These are phyloP conservation scores for Knoxdaviesia proteae DNA, from an alignment of 2,329 filamentous ascomycete genomes.

Conservation along the genomic window DNA sequence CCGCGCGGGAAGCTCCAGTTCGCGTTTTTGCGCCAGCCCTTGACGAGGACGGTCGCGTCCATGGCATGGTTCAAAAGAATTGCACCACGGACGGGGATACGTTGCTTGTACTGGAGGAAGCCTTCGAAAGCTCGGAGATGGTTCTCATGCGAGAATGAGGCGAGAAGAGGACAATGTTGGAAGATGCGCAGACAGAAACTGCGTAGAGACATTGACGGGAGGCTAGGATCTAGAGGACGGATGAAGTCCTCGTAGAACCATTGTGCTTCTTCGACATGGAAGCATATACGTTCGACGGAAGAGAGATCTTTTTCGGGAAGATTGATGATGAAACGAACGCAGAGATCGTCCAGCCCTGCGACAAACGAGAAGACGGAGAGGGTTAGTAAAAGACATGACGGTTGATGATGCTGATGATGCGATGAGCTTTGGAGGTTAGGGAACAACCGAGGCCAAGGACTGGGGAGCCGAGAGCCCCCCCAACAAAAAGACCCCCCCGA, in stretches of 20 bases:
- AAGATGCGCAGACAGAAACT: slow-evolving; percentile 82
- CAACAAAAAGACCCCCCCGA: too few relatives aligned
- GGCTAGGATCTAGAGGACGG: slow-evolving; percentile 62
- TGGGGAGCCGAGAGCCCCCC: too few relatives aligned
- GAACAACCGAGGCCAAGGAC: too few relatives aligned
- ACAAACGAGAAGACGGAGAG: too few relatives aligned
- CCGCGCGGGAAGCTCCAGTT: slow-evolving; percentile 94
- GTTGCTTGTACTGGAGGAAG: slow-evolving; percentile 84
- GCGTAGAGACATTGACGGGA: slow-evolving; percentile 71
- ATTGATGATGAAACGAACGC: slow-evolving; percentile 95
- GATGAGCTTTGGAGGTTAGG: too few relatives aligned
- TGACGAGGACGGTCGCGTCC: slow-evolving; percentile 83
- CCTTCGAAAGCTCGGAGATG: slow-evolving; percentile 73
- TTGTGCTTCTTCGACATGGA: slow-evolving; percentile 97
- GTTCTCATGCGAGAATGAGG: slow-evolving; percentile 55
- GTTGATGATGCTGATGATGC: too few relatives aligned
- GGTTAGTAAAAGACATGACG: too few relatives aligned
- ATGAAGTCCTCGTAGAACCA: slow-evolving; percentile 99
- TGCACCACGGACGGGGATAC: slow-evolving; percentile 81
- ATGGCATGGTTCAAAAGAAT: slow-evolving; percentile 87
- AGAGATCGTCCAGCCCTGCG: slow-evolving; percentile 86
- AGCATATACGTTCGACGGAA: slow-evolving; percentile 85
- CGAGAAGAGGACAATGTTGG: slow-evolving; percentile 77
- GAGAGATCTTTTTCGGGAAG: slow-evolving; percentile 77
- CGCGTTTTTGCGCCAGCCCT: slow-evolving; percentile 92